A percentile compares a stretch with the other conserved stretches of the same genome.
phyloP scores from a whole-genome alignment of 768 basidiomycete species.

The Tulasnella sp. region DNA sequence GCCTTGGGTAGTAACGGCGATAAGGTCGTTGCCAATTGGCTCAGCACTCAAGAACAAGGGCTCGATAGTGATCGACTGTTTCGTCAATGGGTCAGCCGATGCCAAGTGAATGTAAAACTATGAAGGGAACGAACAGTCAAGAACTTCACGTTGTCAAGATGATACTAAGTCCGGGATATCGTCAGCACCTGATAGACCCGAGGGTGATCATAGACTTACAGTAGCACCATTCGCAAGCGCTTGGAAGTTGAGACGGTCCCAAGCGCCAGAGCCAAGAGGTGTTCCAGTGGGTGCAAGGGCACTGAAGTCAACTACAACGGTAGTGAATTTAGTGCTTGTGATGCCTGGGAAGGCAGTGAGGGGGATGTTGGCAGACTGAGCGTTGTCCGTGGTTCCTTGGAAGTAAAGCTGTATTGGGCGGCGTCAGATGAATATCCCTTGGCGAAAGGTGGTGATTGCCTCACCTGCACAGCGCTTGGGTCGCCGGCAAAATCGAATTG shows the following conservation, averaged over 20 bases:
- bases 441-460: background rate
- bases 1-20: constrained; percentile 52
- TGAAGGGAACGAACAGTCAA: constrained; percentile 39
- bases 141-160: constrained; percentile 51
- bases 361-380: constrained; percentile 43
- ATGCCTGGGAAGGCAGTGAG: constrained; percentile 45
- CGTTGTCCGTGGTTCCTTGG: constrained; percentile 42
- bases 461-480: constrained; percentile 37
- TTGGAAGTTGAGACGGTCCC: constrained; percentile 54
- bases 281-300: constrained; percentile 44
- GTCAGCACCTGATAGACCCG: background rate
- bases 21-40: constrained; percentile 47
- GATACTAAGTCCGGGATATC: constrained; percentile 26
- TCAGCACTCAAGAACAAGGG: constrained; percentile 54
- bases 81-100: background rate
- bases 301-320: constrained; percentile 49
- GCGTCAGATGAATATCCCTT: background rate
- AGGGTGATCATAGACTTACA: constrained; percentile 20
- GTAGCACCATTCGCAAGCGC: constrained; percentile 47
- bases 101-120: background rate
- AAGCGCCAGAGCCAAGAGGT: constrained; percentile 41
- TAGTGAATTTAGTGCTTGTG: constrained; percentile 43
- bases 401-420: constrained; percentile 39
- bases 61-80: constrained; percentile 45
- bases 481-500: constrained; percentile 49